Conservation (phyloP, 768 basidiomycete species). For the Phaffia tasmanica region DNA sequence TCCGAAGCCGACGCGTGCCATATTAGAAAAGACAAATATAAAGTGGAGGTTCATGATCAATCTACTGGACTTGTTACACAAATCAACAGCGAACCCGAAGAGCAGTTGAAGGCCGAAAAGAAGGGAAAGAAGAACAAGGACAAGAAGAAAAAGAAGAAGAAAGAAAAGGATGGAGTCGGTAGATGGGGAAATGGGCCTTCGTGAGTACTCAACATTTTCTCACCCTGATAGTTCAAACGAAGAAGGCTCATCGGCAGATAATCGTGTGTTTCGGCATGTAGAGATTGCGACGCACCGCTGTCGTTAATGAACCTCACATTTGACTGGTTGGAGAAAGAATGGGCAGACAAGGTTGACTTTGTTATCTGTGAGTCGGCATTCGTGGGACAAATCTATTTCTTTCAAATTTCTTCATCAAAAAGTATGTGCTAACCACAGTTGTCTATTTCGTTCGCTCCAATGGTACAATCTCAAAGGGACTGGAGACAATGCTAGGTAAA, state of each 20-base stretch:
- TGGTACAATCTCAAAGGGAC: slow-evolving; percentile 32
- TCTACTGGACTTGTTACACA: too few relatives aligned
- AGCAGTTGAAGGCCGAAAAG: too few relatives aligned
- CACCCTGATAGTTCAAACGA: not conserved
- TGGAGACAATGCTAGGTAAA: slow-evolving; percentile 41
- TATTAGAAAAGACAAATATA: not conserved
- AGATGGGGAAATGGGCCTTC: slow-evolving; percentile 59
- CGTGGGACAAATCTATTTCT: slow-evolving; percentile 37
- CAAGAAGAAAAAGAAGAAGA: slow-evolving; percentile 38
- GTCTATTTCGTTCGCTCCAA: not conserved
- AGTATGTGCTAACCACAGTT: slow-evolving; percentile 16
- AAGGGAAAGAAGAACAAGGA: slow-evolving; percentile 32
- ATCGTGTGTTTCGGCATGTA: slow-evolving; percentile 30
- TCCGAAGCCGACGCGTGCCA: slow-evolving; percentile 59
- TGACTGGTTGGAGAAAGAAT: slow-evolving; percentile 64
- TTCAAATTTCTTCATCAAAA: not conserved
- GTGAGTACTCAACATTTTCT: slow-evolving; percentile 41
- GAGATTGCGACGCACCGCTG: slow-evolving; percentile 72
- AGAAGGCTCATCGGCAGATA: not conserved
- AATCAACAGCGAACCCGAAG: too few relatives aligned
- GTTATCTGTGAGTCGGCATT: slow-evolving; percentile 51
- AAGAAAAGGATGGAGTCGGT: slow-evolving; percentile 40
- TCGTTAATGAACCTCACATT: slow-evolving; percentile 69
- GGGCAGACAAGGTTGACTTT: slow-evolving; percentile 77
- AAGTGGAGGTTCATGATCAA: too few relatives aligned